phyloP scores from a whole-genome alignment of 805 yeast genomes.

The Zygosaccharomyces kombuchaensis region DNA sequence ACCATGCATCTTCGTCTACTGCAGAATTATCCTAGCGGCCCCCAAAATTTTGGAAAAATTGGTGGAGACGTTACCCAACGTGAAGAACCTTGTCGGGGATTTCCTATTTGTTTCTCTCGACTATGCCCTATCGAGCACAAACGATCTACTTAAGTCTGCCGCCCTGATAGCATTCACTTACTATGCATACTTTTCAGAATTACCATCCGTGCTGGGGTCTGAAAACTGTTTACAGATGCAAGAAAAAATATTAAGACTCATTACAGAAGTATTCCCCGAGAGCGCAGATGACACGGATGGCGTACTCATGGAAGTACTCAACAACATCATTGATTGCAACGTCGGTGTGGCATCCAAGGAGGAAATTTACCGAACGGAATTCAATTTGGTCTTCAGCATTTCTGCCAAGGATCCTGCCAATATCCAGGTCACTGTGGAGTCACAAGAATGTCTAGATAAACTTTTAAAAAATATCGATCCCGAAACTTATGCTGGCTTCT shows the following conservation, averaged over 20 bases:
- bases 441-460: conserved; percentile 63
- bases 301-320: conserved; percentile 64
- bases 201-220: conserved; percentile 26
- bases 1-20: conserved; percentile 39
- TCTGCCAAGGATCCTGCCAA: conserved; percentile 74
- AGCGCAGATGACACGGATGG: conserved; percentile 80
- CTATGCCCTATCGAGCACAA: conserved; percentile 26
- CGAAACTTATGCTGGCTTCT: conserved; percentile 43
- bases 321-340: conserved; percentile 44
- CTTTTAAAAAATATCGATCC: conserved; percentile 47
- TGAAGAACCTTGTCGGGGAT: conserved; percentile 32
- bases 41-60: conserved; percentile 59
- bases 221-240: conserved; percentile 21
- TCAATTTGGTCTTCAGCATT: conserved; percentile 56
- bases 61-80: conserved; percentile 33
- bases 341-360: conserved; percentile 35
- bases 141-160: conserved; percentile 33
- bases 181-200: conserved; percentile 41
- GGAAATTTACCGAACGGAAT: conserved; percentile 33
- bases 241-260: conserved; percentile 33
- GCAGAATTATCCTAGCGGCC: conserved; percentile 47
- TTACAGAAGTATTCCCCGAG: conserved; percentile 47
- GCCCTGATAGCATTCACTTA: conserved; percentile 50
- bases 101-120: conserved; percentile 23
- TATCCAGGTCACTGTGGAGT: conserved; percentile 59